Evolutionary conservation across 1,284 basidiomycete species (phyloP).

Genomic region (Afroboletus lepidellus): DNA sequence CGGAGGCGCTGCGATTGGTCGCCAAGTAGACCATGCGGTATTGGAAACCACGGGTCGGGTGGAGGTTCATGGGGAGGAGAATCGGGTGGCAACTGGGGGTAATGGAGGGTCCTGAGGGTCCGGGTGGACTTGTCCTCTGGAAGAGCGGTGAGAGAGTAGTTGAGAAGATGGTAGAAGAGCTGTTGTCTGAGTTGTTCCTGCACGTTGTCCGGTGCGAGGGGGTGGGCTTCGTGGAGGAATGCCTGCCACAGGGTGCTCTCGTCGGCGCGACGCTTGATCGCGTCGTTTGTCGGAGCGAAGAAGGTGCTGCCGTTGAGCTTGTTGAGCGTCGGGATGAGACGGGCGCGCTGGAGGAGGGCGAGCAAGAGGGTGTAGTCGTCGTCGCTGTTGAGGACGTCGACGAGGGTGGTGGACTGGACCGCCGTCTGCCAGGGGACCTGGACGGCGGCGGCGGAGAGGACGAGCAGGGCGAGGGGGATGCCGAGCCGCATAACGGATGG

Average conservation of each 20-base stretch:
- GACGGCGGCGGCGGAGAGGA: constrained; percentile 25
- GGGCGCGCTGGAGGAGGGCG: constrained; percentile 78
- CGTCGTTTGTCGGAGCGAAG: constrained; percentile 95
- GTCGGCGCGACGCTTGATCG: constrained; percentile 58
- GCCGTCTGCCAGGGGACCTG: constrained; percentile 35
- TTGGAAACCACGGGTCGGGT: constrained; percentile 81
- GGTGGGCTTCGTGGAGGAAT: constrained; percentile 40
- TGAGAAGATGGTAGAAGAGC: constrained; percentile 93
- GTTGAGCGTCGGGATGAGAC: constrained; percentile 91
- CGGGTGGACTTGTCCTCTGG: constrained; percentile 43
- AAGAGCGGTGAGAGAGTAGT: constrained; percentile 66
- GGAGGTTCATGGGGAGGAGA: constrained; percentile 65
- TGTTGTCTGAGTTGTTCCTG: constrained; percentile 84
- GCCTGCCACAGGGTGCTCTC: constrained; percentile 48
- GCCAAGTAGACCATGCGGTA: constrained; percentile 79
- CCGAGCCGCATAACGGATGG: constrained; percentile 37
- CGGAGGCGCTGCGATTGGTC: constrained; percentile 82
- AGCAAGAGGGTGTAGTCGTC: constrained; percentile 81
- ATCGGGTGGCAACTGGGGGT: constrained; percentile 55
- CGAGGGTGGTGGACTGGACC: constrained; percentile 47
- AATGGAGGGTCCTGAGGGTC: constrained; percentile 68
- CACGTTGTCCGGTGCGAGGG: constrained; percentile 71
- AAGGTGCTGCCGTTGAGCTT: constrained; percentile 80
- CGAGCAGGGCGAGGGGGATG: constrained; percentile 40
- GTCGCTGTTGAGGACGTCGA: constrained; percentile 77